Conservation (phyloP, 1,284 basidiomycete species). For the Taiwanofungus camphoratus region DNA sequence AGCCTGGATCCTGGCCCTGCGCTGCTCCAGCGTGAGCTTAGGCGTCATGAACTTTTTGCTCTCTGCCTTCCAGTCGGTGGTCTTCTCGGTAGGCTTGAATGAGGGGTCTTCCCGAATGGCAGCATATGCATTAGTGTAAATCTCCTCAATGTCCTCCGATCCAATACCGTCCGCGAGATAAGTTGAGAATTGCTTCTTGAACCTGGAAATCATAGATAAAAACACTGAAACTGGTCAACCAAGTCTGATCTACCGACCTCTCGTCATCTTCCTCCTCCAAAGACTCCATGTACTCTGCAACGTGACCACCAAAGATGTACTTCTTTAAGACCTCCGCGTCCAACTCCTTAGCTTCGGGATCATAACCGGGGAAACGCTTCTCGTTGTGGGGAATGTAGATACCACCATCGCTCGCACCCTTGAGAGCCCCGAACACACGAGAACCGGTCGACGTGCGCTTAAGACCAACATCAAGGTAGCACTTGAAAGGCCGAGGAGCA, state of each 20-base stretch:
- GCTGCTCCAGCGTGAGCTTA: constrained; percentile 78
- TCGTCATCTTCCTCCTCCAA: constrained; percentile 99
- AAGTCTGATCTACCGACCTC: constrained; percentile 44
- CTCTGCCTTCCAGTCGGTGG: constrained; percentile 91
- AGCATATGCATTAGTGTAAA: constrained; percentile 86
- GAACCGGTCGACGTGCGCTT: constrained; percentile 98
- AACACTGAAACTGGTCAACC: not conserved
- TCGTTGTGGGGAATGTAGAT: constrained; percentile 98
- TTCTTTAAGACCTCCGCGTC: constrained; percentile 94
- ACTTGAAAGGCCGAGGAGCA: constrained; percentile 97
- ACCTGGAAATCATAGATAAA: constrained; percentile 41
- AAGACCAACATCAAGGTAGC: constrained; percentile 97
- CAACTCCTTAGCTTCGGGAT: constrained; percentile 90
- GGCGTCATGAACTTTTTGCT: constrained; percentile 65
- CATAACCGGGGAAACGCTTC: constrained; percentile 98
- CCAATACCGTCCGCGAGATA: constrained; percentile 96
- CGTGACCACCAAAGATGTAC: constrained; percentile 98
- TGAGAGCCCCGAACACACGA: constrained; percentile 98
- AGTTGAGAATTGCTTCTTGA: constrained; percentile 97
- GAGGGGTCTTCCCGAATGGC: constrained; percentile 94
- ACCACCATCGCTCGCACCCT: constrained; percentile 98
- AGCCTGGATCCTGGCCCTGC: constrained; percentile 70
- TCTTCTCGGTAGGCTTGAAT: constrained; percentile 91
- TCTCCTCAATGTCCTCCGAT: constrained; percentile 97
- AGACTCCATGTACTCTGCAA: constrained; percentile 99